Evolutionary conservation across 257 asterid species (phyloP).

Genomic region (Knoxia roxburghii): DNA sequence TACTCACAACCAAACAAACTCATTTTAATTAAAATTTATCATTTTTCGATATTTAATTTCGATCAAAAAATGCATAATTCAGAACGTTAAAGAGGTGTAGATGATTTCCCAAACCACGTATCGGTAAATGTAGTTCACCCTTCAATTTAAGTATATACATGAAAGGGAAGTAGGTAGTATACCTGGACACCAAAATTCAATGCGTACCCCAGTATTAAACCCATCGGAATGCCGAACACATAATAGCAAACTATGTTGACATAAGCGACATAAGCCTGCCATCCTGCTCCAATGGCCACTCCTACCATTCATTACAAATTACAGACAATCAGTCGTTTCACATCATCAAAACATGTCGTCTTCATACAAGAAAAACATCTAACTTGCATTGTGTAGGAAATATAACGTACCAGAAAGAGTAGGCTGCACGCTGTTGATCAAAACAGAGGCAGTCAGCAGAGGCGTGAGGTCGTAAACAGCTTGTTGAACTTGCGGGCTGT

Average conservation of each 20-base stretch:
- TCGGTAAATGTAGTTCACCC: too few species aligned
- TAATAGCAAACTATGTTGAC: constrained; percentile 48
- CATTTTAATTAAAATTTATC: too few species aligned
- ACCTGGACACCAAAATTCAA: constrained; percentile 45
- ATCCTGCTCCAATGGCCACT: constrained; percentile 63
- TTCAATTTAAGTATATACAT: too few species aligned
- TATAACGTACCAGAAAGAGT: constrained; percentile 22
- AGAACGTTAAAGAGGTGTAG: too few species aligned
- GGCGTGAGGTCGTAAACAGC: constrained; percentile 42
- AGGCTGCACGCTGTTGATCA: constrained; percentile 29
- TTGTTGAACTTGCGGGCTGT: constrained; percentile 24
- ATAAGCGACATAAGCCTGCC: constrained; percentile 51
- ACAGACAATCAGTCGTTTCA: too few species aligned
- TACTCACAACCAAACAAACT: too few species aligned
- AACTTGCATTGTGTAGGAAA: too few species aligned
- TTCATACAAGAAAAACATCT: too few species aligned
- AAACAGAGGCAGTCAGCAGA: constrained; percentile 31
- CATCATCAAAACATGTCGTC: too few species aligned
- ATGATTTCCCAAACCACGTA: too few species aligned
- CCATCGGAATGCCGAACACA: constrained; percentile 41
- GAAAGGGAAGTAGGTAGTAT: background rate
- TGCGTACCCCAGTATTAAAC: constrained; percentile 34
- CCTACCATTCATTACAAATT: constrained; percentile 17
- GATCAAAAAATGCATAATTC: too few species aligned
- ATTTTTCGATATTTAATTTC: too few species aligned